Evolutionary conservation across 2,329 filamentous ascomycete species (phyloP).

Genomic region (Cercospora sp.): DNA sequence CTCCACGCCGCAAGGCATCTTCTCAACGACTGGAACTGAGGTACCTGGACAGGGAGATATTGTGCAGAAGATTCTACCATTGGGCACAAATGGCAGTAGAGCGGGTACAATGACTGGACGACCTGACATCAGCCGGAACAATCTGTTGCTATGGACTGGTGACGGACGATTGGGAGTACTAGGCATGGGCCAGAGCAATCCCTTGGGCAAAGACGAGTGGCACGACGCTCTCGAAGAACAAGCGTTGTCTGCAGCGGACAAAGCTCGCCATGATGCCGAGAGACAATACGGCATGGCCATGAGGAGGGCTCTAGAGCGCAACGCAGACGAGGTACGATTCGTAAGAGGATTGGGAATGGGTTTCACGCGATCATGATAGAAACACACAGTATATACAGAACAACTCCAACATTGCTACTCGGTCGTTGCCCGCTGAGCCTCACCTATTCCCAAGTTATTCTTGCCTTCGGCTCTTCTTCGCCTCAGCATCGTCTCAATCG

Average conservation of each 20-base stretch:
- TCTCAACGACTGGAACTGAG: constrained; percentile 28
- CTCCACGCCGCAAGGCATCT: constrained; percentile 29
- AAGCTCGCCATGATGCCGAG: constrained; percentile 56
- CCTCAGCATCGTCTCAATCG: constrained; percentile 68
- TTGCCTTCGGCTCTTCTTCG: constrained; percentile 19
- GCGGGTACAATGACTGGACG: not conserved
- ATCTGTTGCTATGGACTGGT: constrained; percentile 84
- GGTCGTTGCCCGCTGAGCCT: not conserved
- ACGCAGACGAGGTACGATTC: constrained; percentile 77
- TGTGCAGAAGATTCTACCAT: constrained; percentile 74
- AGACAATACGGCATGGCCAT: constrained; percentile 67
- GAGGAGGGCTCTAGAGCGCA: constrained; percentile 70
- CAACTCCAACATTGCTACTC: not conserved
- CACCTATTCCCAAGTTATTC: not conserved
- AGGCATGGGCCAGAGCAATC: constrained; percentile 45
- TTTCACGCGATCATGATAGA: constrained; percentile 8
- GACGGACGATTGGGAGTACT: constrained; percentile 74
- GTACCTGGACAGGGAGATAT: constrained; percentile 61
- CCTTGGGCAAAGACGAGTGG: constrained; percentile 40
- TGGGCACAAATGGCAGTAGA: constrained; percentile 21
- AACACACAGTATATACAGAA: not conserved
- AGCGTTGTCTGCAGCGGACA: constrained; percentile 48
- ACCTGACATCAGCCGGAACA: constrained; percentile 51
- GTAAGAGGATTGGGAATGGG: constrained; percentile 64
- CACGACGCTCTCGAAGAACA: constrained; percentile 42